Base-by-base conservation (phyloP, 192 early-diverging fungal genomes). In the Entrophospora sp. region DNA sequence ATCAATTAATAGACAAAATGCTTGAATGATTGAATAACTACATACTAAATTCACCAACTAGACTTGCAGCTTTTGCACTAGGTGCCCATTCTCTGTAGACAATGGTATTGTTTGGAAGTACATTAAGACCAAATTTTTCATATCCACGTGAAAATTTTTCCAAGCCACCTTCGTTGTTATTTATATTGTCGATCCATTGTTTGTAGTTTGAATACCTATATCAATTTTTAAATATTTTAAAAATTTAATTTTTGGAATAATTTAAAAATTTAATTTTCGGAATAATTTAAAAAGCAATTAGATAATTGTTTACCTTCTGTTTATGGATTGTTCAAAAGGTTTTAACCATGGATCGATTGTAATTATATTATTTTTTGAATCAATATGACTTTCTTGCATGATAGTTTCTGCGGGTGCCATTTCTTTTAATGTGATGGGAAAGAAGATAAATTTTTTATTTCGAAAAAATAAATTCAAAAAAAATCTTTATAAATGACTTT, bases 31-130 rank as follows among this genome's bases (percentile, higher is more conserved):
- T 24, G 27, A 31, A 28, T 8, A 51, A 44, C 12, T 4, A 80
- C 82, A 71, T 78, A 91, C 89, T 98, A 75, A 98, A 98, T 40
- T 96, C 94, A 35, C 96, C 96, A 65, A 95, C 81, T 32, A 98
- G 79, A 60, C 75, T 87, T 20, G 93, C 94, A 27, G 73, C 71
- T 14, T 61, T 70, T 7, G 88, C 94, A 44, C 85, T 86, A 6
- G 96, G 96, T 35, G 94, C 94, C 94, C 94, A 98, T 75, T 98
- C 96, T n/a, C 91, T 79, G 76, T 96, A 98, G 4, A 79, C 65
- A 51, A 95, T 87, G 4, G 69, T 52, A 5, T 73, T 69, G 46
- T 87, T 81, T 14, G 68, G 35, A n/a, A 74, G 74, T 20, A 89
- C 78, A 63, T 87, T 83, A 68, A 98, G 89, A 1, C 96, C 96